These are phyloP conservation scores for Wallacemonas sp. DNA, from an alignment of 208 protist genomes.

Conservation along the genomic window DNA sequence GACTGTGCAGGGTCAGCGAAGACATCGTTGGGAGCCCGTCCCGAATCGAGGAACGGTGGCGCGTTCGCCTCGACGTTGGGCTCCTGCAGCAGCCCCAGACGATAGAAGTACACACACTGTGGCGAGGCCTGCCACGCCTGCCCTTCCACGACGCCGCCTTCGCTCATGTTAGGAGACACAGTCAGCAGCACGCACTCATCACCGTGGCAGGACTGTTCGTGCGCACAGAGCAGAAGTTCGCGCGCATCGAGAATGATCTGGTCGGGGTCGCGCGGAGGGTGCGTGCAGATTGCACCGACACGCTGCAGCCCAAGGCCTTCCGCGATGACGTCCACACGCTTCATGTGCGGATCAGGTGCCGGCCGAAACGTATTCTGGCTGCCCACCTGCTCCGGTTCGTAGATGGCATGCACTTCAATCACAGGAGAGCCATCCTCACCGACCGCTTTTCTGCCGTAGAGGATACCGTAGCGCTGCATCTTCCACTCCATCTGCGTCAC, in stretches of 20 bases:
- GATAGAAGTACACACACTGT: slow-evolving; percentile 85
- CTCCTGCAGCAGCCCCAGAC: slow-evolving; percentile 65
- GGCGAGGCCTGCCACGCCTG: slow-evolving; percentile 88
- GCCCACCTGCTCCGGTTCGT: slow-evolving; percentile 85
- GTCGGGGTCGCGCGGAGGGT: slow-evolving; percentile 50
- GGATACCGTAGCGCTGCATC: slow-evolving; percentile 80
- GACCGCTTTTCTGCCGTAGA: slow-evolving; percentile 54
- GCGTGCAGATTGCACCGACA: slow-evolving; percentile 82
- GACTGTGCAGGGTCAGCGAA: slow-evolving; percentile 21
- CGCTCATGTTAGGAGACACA: slow-evolving; percentile 41
- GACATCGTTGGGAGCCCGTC: slow-evolving; percentile 8
- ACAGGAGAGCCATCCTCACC: slow-evolving; percentile 39
- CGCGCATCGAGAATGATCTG: slow-evolving; percentile 34
- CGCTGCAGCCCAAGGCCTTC: slow-evolving; percentile 63
- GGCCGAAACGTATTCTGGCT: slow-evolving; percentile 50
- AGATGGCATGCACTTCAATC: slow-evolving; percentile 82
- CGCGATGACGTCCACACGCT: slow-evolving; percentile 56
- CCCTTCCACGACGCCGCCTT: slow-evolving; percentile 37
- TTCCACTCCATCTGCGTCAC: slow-evolving; percentile 66
- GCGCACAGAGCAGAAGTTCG: slow-evolving; percentile 78
- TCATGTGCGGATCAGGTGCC: slow-evolving; percentile 33
- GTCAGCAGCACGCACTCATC: slow-evolving; percentile 89
- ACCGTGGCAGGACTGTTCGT: slow-evolving; percentile 81
- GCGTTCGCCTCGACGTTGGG: not conserved
- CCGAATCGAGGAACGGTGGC: not conserved